Base-by-base conservation (phyloP, 331 rosid species). In the Pyracantha coccinea region DNA sequence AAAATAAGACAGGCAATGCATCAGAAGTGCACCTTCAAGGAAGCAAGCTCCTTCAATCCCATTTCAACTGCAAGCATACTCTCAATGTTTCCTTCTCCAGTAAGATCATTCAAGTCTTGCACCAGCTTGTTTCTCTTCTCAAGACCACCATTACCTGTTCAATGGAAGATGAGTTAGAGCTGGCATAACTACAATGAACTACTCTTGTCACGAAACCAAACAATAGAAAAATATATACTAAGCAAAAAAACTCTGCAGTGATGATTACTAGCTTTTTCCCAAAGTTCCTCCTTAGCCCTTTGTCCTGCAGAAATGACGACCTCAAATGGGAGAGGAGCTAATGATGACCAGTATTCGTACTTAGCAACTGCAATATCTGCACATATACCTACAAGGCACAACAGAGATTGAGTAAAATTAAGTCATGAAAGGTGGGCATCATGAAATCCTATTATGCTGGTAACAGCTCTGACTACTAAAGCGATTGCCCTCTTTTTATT, bases 281-380 rank as follows among this genome's bases (percentile, higher is more conserved):
- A 87, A 83, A 83, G 80, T 78, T 86, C 99, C 81, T 94, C 99
- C 90, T 94, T 90, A 50, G 99, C 99, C 83, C 90, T 94, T 84
- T 92, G 99, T 73, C 99, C 99, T 3, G 97, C 99, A 78, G 99
- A 94, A 82, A 94, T 82, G 73, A 94, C 97, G 6, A 94, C 87
- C 87, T 94, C 99, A 86, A 94, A 94, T 82, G 99, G 97, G 73
- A 94, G 97, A 78, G 99, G 99, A 59, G 99, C 99, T 75, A 94
- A 73, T 74, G 99, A 94, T 54, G 97, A 92, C 99, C 99, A 94
- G 75, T 87, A 90, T 74, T 94, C 97, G 33, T 90, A 89, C 88
- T 92, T 94, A 13, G 96, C 82, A 81, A 86, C 75, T 44, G 99
- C 99, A 78, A 94, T 88, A 81, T 94, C 97, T 76, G 92, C 87